Percentiles rank a stretch among this genome's conserved stretches.
Conservation (phyloP, 768 basidiomycete genomes). For the Pisolithus albus region DNA sequence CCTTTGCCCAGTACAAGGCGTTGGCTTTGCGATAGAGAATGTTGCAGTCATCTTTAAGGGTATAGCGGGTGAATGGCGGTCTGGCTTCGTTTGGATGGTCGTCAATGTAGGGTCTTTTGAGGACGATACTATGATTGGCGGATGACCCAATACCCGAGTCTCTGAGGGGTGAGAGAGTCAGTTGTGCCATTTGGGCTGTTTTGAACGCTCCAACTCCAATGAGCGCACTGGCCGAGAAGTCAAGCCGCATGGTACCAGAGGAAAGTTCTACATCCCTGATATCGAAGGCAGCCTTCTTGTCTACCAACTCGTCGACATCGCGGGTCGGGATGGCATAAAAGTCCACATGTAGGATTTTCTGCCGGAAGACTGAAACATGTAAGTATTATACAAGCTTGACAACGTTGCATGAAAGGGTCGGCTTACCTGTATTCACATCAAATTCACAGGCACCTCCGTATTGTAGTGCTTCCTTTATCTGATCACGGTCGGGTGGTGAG, state of each 20-base stretch:
- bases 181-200: neutral
- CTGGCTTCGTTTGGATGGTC: neutral
- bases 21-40: neutral
- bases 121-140: neutral
- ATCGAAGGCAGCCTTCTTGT: neutral
- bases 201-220: constrained; percentile 7
- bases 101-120: constrained; percentile 1
- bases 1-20: constrained; percentile 6
- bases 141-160: no score
- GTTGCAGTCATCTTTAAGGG: neutral
- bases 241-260: neutral
- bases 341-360: neutral
- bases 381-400: neutral
- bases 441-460: neutral
- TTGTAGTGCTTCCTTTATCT: constrained; percentile 1
- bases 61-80: neutral
- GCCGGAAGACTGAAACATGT: neutral
- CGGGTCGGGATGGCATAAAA: neutral
- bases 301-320: neutral
- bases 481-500: neutral
- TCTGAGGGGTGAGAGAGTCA: neutral
- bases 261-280: neutral
- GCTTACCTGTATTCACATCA: constrained; percentile 1
- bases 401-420: neutral
- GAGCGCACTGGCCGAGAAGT: neutral